A percentile compares a stretch with the other conserved stretches of the same genome.
Evolutionary conservation across 192 early-diverging fungal species (phyloP).

Genomic region (Backusella australiensis): DNA sequence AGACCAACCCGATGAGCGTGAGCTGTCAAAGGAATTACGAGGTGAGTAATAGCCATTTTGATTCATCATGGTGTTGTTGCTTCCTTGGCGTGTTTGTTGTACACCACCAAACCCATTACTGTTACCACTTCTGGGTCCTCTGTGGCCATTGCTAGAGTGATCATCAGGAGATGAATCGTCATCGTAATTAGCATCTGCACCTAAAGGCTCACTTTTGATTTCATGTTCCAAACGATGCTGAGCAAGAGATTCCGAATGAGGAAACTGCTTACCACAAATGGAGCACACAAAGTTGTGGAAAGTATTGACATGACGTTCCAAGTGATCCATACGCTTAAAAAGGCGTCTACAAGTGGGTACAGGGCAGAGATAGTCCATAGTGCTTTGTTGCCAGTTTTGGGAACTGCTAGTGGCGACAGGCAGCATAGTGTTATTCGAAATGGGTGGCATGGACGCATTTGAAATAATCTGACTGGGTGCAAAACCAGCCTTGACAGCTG

Average conservation of each 20-base stretch:
- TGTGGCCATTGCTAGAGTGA: neutral
- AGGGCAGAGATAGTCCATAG: conserved; percentile 4
- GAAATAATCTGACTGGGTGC: conserved; percentile 6
- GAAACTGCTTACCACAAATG: conserved; percentile 15
- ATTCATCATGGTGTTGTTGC: neutral
- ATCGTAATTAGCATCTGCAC: neutral
- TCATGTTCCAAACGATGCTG: conserved; percentile 11
- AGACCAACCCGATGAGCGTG: conserved; percentile 10
- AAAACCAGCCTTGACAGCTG: conserved; percentile 21
- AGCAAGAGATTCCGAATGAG: conserved; percentile 8
- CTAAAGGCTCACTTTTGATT: neutral
- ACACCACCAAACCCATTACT: neutral
- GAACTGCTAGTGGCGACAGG: neutral
- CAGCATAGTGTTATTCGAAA: neutral
- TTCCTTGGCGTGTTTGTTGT: neutral
- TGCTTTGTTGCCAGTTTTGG: neutral
- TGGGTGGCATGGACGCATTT: neutral
- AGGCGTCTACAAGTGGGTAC: neutral
- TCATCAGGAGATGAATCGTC: conserved; percentile 7
- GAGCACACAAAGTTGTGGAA: conserved; percentile 4
- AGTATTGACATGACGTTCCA: neutral
- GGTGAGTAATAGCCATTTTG: conserved; percentile 11
- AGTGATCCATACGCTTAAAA: conserved; percentile 3
- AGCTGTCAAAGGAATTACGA: conserved; percentile 13
- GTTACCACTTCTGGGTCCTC: neutral